A percentile compares a stretch with the other conserved stretches of the same genome.
Conservation (phyloP, 2,329 filamentous ascomycete species). For the Zalaria sp. region DNA sequence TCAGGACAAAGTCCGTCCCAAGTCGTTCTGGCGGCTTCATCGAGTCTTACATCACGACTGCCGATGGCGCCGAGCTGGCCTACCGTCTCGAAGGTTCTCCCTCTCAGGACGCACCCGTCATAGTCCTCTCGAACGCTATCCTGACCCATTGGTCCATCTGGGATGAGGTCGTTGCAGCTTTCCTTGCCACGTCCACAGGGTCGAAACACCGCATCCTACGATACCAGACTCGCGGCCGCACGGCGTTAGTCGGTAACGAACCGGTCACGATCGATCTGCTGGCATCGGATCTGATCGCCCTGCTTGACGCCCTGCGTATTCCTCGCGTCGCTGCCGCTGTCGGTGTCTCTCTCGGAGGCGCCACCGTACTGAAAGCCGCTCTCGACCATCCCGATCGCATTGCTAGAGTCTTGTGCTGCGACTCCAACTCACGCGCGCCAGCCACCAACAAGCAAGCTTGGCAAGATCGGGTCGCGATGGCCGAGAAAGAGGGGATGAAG, state of each 20-base stretch:
- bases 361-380: constrained; percentile 59
- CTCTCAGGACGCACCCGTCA: constrained; percentile 50
- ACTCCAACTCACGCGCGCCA: constrained; percentile 63
- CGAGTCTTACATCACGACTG: constrained; percentile 52
- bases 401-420: constrained; percentile 53
- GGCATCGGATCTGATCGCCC: constrained; percentile 48
- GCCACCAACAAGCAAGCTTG: constrained; percentile 64
- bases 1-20: constrained; percentile 40
- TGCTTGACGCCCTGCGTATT: constrained; percentile 59
- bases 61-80: constrained; percentile 53
- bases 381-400: constrained; percentile 50
- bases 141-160: constrained; percentile 69
- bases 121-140: constrained; percentile 70
- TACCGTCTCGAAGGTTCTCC: constrained; percentile 64
- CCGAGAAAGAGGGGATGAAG: constrained; percentile 38
- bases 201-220: constrained; percentile 57
- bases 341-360: constrained; percentile 71
- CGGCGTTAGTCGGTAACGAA: constrained; percentile 22
- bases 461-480: constrained; percentile 59
- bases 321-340: constrained; percentile 51
- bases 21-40: constrained; percentile 39
- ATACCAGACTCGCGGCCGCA: constrained; percentile 62
- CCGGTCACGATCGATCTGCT: constrained; percentile 47
- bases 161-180: constrained; percentile 55
- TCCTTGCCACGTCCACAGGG: constrained; percentile 39